Percentiles rank a stretch among this genome's conserved stretches.
Conservation (phyloP, 2,329 filamentous ascomycete species). For the Chrysoporthe austroafricana region DNA sequence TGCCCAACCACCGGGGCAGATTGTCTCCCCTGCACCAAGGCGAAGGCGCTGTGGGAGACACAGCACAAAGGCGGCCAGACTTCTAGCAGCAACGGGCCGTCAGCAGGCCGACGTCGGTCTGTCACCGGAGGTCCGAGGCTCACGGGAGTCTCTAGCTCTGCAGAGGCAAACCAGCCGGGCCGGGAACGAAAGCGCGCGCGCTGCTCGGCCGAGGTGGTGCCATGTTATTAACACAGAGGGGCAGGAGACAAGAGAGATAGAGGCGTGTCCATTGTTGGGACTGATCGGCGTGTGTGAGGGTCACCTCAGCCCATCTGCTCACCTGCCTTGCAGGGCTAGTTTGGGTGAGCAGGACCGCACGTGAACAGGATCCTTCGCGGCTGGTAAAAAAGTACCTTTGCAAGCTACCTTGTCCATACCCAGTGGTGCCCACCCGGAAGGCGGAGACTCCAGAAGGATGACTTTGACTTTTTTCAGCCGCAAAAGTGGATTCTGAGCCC, state of each 20-base stretch:
- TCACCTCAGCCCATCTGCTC: slow-evolving; percentile 6
- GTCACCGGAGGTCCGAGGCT: not conserved
- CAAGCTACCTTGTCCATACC: not conserved
- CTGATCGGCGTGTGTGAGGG: slow-evolving; percentile 4
- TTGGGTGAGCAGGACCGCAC: not conserved
- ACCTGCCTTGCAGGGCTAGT: slow-evolving; percentile 16
- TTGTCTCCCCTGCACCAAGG: not conserved
- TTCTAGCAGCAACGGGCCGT: not conserved
- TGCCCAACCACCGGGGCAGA: not conserved
- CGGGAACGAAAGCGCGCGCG: not conserved
- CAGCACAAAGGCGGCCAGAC: not conserved
- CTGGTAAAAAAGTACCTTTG: not conserved
- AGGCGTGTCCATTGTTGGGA: not conserved
- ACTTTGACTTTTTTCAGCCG: slow-evolving; percentile 13
- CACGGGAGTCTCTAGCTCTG: not conserved
- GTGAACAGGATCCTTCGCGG: slow-evolving; percentile 7
- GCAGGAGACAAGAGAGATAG: not conserved
- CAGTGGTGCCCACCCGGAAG: not conserved
- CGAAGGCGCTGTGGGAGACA: not conserved
- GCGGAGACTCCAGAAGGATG: slow-evolving; percentile 10
- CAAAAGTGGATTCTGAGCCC: not conserved
- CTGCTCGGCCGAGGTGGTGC: not conserved
- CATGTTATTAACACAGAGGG: not conserved
- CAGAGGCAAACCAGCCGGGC: not conserved
- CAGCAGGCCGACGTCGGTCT: not conserved